Conservation (phyloP, 2,329 filamentous ascomycete genomes). For the Aotearoamyces nothofagi region DNA sequence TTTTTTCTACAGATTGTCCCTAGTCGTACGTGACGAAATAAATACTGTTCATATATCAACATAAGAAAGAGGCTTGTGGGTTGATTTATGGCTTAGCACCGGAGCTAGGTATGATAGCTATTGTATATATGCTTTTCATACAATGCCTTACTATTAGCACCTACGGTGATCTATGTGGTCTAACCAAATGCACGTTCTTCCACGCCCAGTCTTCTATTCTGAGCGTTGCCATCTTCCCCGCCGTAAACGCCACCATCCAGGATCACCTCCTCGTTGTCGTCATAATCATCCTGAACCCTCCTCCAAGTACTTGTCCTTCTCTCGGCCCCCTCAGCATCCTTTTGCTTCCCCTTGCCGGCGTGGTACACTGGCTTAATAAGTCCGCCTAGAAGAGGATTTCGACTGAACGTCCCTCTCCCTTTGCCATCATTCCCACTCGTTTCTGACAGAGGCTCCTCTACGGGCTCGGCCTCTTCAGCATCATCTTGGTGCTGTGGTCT, state of each 20-base stretch:
- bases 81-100: no score
- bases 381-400: conserved; percentile 19
- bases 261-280: conserved; percentile 25
- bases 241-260: conserved; percentile 22
- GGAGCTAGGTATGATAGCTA: no score
- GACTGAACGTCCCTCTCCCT: conserved; percentile 18
- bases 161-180: no score
- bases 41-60: no score
- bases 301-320: conserved; percentile 21
- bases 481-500: conserved; percentile 13
- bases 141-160: no score
- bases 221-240: no score
- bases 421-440: conserved; percentile 7
- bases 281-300: conserved; percentile 24
- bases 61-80: no score
- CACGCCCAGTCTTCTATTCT: no score
- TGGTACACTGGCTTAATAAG: conserved; percentile 20
- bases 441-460: conserved; percentile 4
- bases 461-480: conserved; percentile 8
- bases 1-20: no score
- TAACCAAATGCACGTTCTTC: no score
- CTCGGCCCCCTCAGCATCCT: conserved; percentile 7
- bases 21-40: no score
- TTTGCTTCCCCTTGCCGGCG: conserved; percentile 16
- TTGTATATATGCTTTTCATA: no score